Base-by-base conservation (phyloP, 768 basidiomycete genomes). In the Dentipellis fragilis region DNA sequence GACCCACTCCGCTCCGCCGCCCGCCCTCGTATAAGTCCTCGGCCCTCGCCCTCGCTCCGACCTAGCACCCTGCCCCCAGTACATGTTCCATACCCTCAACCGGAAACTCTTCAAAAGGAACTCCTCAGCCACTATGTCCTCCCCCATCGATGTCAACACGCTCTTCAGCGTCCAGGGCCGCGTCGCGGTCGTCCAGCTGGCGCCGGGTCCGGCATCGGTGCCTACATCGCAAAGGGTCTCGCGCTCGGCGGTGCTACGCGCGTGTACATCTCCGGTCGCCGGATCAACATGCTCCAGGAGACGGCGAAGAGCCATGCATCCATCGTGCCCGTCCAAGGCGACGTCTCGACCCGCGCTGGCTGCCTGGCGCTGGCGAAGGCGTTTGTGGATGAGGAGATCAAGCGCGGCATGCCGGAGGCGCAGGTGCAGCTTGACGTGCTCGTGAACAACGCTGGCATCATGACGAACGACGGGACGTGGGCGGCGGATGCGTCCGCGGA, bases 181-280 rank as follows among this genome's bases (percentile, higher is more conserved):
- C 35, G 56, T 57, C 23, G 56, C 56, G 16, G 39, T 57, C 50
- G 45, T 57, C 40, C n/a, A n/a, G 39, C 56, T 10, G 56, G 56
- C 38, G 56, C 34, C 45, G 38, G 51, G 16, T 52, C 50, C 38
- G 56, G 56, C 10, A 55, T 62, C 23, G 61, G 61, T 23, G 34
- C 58, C n/a, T 62, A 59, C 56, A 52, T 59, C 57, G 57, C 61
- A 3, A 21, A 59, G 9, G 61, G 56, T 1, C 59, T 62, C 57
- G 58, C 54, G 7, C 36, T 50, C 14, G 56, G 52, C 10, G 58
- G 58, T 35, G 52, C 51, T 29, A 34, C 56, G 11, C 61, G 61
- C 40, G 54, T 62, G 23, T 62, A 62, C 51, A 62, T 62, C 52
- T 52, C 52, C 16, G 61, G 61, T 6, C 56, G 61, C 12, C 61